Evolutionary conservation across 129 eudicot species (phyloP), one percentile per base, ranked within the genome.

Genomic region (Tanacetum coccineum): DNA sequence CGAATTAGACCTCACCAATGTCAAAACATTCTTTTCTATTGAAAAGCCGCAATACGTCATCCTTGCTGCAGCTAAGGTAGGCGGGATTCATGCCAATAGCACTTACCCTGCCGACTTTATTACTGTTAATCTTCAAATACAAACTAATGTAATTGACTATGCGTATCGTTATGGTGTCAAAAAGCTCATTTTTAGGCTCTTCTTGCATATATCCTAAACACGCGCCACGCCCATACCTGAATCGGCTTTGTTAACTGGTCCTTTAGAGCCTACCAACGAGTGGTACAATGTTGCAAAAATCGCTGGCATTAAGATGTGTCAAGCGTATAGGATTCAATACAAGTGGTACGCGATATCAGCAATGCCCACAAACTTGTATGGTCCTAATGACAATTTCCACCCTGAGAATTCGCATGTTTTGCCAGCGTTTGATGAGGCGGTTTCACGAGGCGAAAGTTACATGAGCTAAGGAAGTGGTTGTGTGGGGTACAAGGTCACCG

Each of bases 41-140:
- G 83, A 90, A 64, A 89, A 81, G 47, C 99, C 99, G 13, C 82
- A 76, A 5, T 87, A 78, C 47, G 99, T 94, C 61, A 87, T 94
- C 82, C 88, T 94, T 71, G 96, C 99, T 45, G 99, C 99, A 36
- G 99, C 99, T 40, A 94, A 94, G 62, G 99, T 94, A 1, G 99
- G 99, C n/a, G 99, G 99, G 19, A 94, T 94, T 70, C 97, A 94
- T 53, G 99, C 99, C 13, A 94, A 94, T 76, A 83, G 74, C 76
- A 87, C 99, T 15, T 94, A 86, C 61, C 99, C 99, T 0, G 99
- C 99, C 20, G 99, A 93, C 32, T 93, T 93, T 70, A 89, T 93
- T 79, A 61, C 92, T 53, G 64, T 87, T 56, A 93, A 93, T 61
- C 90, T 93, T 65, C 95, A 88, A 50, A 93, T 88, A 70, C 96